Conservation (phyloP, 78 protist genomes). For the Dictyostelium brefeldianum region DNA sequence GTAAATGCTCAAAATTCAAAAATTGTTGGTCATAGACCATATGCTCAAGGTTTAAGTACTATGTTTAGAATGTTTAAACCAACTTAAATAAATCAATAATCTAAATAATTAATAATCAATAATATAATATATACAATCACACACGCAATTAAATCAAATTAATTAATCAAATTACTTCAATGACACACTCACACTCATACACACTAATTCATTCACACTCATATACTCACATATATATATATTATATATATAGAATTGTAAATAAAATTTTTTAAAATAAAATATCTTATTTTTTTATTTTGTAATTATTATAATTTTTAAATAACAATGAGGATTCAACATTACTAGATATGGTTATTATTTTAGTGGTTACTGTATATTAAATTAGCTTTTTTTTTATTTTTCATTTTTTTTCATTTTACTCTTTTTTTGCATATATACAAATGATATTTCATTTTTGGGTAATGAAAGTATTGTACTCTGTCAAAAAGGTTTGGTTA, state of each 20-base stretch:
- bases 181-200: neutral
- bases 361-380: too few species aligned
- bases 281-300: neutral
- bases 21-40: slow-evolving; percentile 76
- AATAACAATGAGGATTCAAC: too few species aligned
- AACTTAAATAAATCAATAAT: neutral
- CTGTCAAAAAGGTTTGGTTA: neutral
- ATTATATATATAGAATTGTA: too few species aligned
- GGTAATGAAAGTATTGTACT: neutral
- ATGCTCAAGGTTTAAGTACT: slow-evolving; percentile 42
- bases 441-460: neutral
- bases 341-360: too few species aligned
- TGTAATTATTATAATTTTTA: neutral
- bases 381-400: too few species aligned
- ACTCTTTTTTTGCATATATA: neutral
- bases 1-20: slow-evolving; percentile 74
- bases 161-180: neutral
- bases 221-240: too few species aligned
- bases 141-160: neutral
- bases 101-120: neutral
- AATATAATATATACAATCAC: neutral
- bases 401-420: too few species aligned
- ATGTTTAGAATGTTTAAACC: slow-evolving; percentile 54
- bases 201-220: too few species aligned
- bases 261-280: neutral